Base-by-base conservation (phyloP, 1,284 basidiomycete species). In the Erythrobasidium hasegawianum region DNA sequence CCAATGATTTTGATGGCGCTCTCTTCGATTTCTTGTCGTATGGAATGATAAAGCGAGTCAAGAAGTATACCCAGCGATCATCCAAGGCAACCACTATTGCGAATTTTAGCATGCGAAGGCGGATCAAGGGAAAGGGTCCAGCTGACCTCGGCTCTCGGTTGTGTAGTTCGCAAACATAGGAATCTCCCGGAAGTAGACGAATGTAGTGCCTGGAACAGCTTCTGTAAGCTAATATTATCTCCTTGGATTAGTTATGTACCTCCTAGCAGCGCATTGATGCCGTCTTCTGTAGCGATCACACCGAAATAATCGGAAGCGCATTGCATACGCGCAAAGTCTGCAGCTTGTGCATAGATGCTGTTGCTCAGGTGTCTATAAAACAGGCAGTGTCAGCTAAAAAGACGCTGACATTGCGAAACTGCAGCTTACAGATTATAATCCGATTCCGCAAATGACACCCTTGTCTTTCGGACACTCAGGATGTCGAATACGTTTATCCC, bases 241-340 rank as follows among this genome's bases (percentile, higher is more conserved):
- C 11, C 11, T 41, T 41, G 11, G 10, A 22, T 16, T 13, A n/a
- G n/a, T n/a, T n/a, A n/a, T n/a, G n/a, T 53, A 40, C 62, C 62
- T 18, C 62, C 62, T 9, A 65, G 56, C 43, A 65, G 43, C 20
- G 62, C 54, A 20, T 55, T 49, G 27, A 65, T 65, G 24, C 40
- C 49, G 27, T 65, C 62, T 56, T 57, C 41, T n/a, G 56, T 56
- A 24, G 45, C 53, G 20, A 52, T 26, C 2, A 53, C 55, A 1
- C 62, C 62, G 18, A 65, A 49, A 26, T 50, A 65, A 29, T 57
- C 41, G 16, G 62, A 65, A 7, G 62, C 62, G 38, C 47, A 65
- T 24, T 65, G 55, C 62, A 65, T 65, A 2, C 62, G 54, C 10
- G 62, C 62, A 53, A 65, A 65, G 47, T 65, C 62, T 13, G 55